A percentile compares a stretch with the other conserved stretches of the same genome.
Conservation (phyloP, 2,329 filamentous ascomycete species). For the Zymoseptoria passerinii region DNA sequence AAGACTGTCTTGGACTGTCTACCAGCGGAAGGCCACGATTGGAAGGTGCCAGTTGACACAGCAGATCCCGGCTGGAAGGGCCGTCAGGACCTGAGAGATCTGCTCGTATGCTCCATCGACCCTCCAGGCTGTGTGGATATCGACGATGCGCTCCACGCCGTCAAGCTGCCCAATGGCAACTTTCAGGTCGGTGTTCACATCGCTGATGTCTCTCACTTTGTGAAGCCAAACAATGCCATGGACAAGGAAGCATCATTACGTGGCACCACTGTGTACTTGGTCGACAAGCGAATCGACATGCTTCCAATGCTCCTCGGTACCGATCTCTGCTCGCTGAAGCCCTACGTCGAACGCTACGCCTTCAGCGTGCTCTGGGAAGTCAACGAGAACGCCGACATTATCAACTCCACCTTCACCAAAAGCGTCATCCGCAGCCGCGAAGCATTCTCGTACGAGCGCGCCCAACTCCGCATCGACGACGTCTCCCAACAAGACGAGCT, state of each 20-base stretch:
- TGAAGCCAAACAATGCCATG: slow-evolving; percentile 95
- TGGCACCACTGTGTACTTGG: slow-evolving; percentile 92
- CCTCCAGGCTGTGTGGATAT: slow-evolving; percentile 95
- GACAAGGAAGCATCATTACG: slow-evolving; percentile 88
- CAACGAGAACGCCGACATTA: slow-evolving; percentile 72
- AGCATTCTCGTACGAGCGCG: slow-evolving; percentile 96
- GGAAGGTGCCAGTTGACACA: slow-evolving; percentile 74
- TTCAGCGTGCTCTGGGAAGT: slow-evolving; percentile 65
- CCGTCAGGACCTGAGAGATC: slow-evolving; percentile 70
- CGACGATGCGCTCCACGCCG: slow-evolving; percentile 89
- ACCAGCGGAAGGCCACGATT: slow-evolving; percentile 82
- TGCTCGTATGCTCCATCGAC: slow-evolving; percentile 95
- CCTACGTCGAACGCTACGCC: slow-evolving; percentile 74
- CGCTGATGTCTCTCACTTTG: slow-evolving; percentile 98
- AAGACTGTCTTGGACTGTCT: slow-evolving; percentile 92
- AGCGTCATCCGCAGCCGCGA: slow-evolving; percentile 95
- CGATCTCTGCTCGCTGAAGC: slow-evolving; percentile 91
- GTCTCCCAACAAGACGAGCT: slow-evolving; percentile 77
- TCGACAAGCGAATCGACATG: slow-evolving; percentile 99
- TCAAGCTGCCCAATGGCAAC: slow-evolving; percentile 79
- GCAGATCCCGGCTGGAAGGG: slow-evolving; percentile 82
- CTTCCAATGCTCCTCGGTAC: slow-evolving; percentile 92
- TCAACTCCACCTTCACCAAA: slow-evolving; percentile 84
- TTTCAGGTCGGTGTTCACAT: slow-evolving; percentile 96
- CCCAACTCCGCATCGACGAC: slow-evolving; percentile 90